phyloP scores from a whole-genome alignment of 495 filamentous ascomycete species.

The Penicillium atrosanguineum region DNA sequence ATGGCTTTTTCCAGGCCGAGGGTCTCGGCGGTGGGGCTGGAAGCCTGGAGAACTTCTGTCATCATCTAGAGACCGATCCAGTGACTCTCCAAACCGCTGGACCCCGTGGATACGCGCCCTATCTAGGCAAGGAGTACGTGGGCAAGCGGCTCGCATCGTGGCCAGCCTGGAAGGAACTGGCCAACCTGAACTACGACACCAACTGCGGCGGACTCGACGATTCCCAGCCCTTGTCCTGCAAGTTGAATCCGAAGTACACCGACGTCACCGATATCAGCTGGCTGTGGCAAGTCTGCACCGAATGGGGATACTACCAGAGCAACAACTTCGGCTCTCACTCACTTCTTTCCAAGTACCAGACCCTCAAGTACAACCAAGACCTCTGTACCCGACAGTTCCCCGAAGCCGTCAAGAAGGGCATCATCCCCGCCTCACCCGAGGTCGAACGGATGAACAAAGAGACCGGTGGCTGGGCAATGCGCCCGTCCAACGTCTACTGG shows the following conservation, averaged over 20 bases:
- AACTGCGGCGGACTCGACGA: conserved; percentile 40
- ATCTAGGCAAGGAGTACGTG: conserved; percentile 38
- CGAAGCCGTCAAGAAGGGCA: conserved; percentile 38
- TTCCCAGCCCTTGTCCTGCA: conserved; percentile 30
- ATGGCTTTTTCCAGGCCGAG: conserved; percentile 45
- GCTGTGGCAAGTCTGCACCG: conserved; percentile 61
- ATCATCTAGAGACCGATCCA: conserved; percentile 41
- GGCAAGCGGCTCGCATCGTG: conserved; percentile 48
- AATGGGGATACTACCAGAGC: conserved; percentile 57
- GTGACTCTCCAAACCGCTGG: conserved; percentile 22
- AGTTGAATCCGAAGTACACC: conserved; percentile 32
- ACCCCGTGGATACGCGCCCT: conserved; percentile 37
- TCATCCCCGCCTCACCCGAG: conserved; percentile 43
- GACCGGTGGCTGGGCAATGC: conserved; percentile 55
- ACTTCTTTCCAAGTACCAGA: conserved; percentile 51
- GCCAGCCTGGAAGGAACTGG: conserved; percentile 36
- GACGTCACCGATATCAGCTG: conserved; percentile 47
- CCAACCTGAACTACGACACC: conserved; percentile 42
- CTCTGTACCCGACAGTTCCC: conserved; percentile 55
- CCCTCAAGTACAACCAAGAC: conserved; percentile 47
- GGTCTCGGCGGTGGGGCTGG: conserved; percentile 42
- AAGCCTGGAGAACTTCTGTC: conserved; percentile 45
- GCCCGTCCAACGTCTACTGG: conserved; percentile 58
- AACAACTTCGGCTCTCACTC: conserved; percentile 49
- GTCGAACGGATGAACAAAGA: conserved; percentile 37